Evolutionary conservation across 768 basidiomycete genomes (phyloP), one percentile per base, ranked within the genome.

Genomic region (Mycena belliarum): DNA sequence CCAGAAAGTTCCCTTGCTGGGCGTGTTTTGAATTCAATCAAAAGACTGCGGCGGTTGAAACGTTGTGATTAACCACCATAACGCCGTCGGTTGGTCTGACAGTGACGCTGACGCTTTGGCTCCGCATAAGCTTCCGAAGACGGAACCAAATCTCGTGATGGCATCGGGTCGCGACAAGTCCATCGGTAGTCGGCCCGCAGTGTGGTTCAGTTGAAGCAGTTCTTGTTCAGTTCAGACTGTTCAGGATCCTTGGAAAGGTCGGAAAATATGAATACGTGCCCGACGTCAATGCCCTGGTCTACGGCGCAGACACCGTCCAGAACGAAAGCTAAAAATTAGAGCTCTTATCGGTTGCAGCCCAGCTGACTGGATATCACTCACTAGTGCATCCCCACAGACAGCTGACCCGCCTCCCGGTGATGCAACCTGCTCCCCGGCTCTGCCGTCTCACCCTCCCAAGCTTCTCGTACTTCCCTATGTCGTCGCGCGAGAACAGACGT

Each of bases 1-100:
- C 33, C 46, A 43, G 58, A 59, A 59, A 59, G 25, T 59, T 59
- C 35, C 58, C 58, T 53, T 6, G 28, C 40, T 53, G 29, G 47
- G 51, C 43, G 24, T 18, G 16, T 45, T 18, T 21, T 24, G 29
- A 56, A 10, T 38, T 35, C 20, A 37, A 25, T 44, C 43, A 44
- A 44, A 32, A 12, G 12, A 32, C n/a, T n/a, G 12, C 29, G 10
- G 11, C 20, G 41, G 12, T 18, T 42, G 21, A 2, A 42, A 42
- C 21, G 21, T 18, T 15, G 16, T 26, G 33, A 35, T 32, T 32
- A 6, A 32, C 11, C 23, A 9, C 42, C 43, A 53, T 49, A 49
- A 56, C 55, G 35, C 56, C 56, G 38, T 55, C 37, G 45, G 37
- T 18, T 47, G 33, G 44, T 10, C 1, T 3, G 20, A 56, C 29